Percentiles rank a stretch among this genome's conserved stretches.
These are phyloP conservation scores for Leavenworthia alabamica DNA, from an alignment of 345 rosid genomes.

Conservation along the genomic window DNA sequence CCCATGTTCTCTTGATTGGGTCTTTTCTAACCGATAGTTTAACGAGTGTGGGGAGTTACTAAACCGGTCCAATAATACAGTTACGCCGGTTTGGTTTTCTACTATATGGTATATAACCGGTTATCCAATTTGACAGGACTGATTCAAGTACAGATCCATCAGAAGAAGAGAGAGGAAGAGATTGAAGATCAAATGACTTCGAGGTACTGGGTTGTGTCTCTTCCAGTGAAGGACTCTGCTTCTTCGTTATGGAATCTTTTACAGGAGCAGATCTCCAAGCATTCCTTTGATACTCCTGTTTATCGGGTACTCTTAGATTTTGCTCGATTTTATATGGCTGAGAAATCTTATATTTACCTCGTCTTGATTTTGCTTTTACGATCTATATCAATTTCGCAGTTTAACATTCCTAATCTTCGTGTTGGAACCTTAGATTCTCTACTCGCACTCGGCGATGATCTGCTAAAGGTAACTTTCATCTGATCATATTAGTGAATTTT, in stretches of 20 bases:
- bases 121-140: too few species aligned
- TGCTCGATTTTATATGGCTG: not conserved
- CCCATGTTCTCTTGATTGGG: too few species aligned
- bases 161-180: constrained; percentile 18
- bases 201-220: constrained; percentile 90
- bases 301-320: constrained; percentile 61
- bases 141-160: constrained; percentile 28
- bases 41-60: too few species aligned
- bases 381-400: constrained; percentile 40
- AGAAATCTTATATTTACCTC: constrained; percentile 5
- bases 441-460: constrained; percentile 93
- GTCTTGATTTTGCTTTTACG: not conserved
- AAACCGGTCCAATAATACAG: too few species aligned
- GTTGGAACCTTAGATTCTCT: constrained; percentile 98
- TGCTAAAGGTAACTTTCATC: constrained; percentile 57
- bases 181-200: constrained; percentile 51
- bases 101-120: too few species aligned
- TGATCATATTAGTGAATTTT: not conserved
- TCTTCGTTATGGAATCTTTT: constrained; percentile 65
- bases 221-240: constrained; percentile 78
- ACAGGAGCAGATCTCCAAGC: constrained; percentile 86
- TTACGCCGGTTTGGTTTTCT: too few species aligned
- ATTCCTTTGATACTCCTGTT: constrained; percentile 93
- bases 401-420: constrained; percentile 91
- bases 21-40: too few species aligned